Percentiles rank a stretch among this genome's conserved stretches.
phyloP scores from a whole-genome alignment of 345 rosid genomes.

The Eucalyptus caleyi region DNA sequence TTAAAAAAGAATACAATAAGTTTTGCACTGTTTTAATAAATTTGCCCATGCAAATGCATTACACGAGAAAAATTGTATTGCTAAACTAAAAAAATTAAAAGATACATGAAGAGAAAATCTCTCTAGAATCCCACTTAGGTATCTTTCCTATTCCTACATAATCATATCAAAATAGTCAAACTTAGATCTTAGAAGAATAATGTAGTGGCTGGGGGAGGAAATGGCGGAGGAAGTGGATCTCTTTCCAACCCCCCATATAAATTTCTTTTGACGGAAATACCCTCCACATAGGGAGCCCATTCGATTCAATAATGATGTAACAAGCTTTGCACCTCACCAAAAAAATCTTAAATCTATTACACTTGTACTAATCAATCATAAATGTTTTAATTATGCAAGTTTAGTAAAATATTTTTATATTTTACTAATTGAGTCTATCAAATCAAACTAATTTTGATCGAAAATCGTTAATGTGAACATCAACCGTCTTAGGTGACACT shows the following conservation, averaged over 20 bases:
- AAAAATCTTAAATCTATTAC: too few species aligned
- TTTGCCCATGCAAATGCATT: neutral
- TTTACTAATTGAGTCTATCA: too few species aligned
- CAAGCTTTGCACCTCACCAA: neutral
- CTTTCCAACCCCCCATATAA: neutral
- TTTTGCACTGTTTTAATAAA: too few species aligned
- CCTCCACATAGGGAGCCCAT: neutral
- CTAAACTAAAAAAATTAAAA: neutral
- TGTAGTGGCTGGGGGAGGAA: neutral
- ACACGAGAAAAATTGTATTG: neutral
- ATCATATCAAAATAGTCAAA: neutral
- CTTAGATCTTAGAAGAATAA: neutral
- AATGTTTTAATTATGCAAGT: too few species aligned
- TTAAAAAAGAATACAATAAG: too few species aligned
- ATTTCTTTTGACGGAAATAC: neutral
- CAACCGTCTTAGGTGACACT: rapidly evolving
- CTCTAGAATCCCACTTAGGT: neutral
- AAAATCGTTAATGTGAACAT: too few species aligned
- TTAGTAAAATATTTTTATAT: too few species aligned
- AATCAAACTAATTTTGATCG: too few species aligned
- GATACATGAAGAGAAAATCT: neutral
- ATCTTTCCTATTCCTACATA: neutral
- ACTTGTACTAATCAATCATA: too few species aligned
- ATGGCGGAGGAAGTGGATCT: neutral
- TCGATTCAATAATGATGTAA: too few species aligned